phyloP scores from a whole-genome alignment of 1,284 basidiomycete species.

The Bondarzewia mesenterica region DNA sequence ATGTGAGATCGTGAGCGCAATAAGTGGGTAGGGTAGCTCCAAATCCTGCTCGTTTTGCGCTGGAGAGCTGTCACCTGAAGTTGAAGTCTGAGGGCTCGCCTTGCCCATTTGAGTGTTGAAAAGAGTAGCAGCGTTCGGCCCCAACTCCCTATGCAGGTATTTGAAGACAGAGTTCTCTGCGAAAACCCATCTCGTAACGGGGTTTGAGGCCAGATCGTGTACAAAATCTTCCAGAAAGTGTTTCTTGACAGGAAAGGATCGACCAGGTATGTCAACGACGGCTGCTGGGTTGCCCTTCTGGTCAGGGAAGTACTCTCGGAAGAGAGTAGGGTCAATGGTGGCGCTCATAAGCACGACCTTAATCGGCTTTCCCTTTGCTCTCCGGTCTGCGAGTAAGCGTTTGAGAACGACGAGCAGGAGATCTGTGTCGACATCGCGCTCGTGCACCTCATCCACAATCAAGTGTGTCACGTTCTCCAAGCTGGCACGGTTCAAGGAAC shows the following conservation, averaged over 20 bases:
- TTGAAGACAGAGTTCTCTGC: slow-evolving; percentile 67
- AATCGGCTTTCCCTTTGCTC: slow-evolving; percentile 66
- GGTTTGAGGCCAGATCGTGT: slow-evolving; percentile 36
- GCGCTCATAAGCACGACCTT: slow-evolving; percentile 95
- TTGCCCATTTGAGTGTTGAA: slow-evolving; percentile 7
- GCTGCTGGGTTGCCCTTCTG: slow-evolving; percentile 55
- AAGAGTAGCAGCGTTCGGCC: slow-evolving; percentile 17
- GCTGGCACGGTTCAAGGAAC: slow-evolving; percentile 26
- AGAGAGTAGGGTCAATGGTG: slow-evolving; percentile 86
- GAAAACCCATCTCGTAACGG: slow-evolving; percentile 58
- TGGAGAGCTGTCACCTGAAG: neutral
- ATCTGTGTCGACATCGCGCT: slow-evolving; percentile 94
- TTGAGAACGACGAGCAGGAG: slow-evolving; percentile 88
- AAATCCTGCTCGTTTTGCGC: slow-evolving; percentile 59
- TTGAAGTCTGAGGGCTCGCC: no score
- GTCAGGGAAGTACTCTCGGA: slow-evolving; percentile 82
- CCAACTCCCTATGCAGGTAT: slow-evolving; percentile 75
- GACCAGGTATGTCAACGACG: slow-evolving; percentile 85
- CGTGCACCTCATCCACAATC: slow-evolving; percentile 94
- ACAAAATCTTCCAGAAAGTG: slow-evolving; percentile 81
- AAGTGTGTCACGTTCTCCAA: slow-evolving; percentile 88
- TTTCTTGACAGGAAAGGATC: slow-evolving; percentile 84
- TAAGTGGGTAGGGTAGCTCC: slow-evolving; percentile 78
- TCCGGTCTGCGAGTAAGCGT: slow-evolving; percentile 74
- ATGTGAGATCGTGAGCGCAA: slow-evolving; percentile 79